Base-by-base conservation (phyloP, 2,329 filamentous ascomycete species). In the Sclerotinia subarctica region DNA sequence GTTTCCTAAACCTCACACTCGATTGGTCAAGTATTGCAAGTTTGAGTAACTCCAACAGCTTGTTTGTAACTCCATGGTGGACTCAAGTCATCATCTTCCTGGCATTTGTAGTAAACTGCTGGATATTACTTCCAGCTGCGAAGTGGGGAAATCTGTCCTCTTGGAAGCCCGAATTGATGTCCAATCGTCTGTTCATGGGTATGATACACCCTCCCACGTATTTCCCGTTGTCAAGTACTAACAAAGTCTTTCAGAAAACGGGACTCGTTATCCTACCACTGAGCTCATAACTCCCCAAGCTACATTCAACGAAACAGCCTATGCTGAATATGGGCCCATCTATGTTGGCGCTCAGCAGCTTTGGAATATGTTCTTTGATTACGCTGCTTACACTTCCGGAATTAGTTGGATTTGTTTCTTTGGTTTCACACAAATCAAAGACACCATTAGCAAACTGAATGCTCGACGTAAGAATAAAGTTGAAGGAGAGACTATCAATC, bases 21-120 rank as follows among this genome's bases (percentile, higher is more conserved):
- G 83, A 88, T 72, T 88, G 86, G 86, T 86, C 85, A 3, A 88
- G 85, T 70, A 82, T 88, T 64, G 81, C 82, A n/a, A 82, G 82
- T 69, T 69, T 76, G 35, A 71, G 70, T 42, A 67, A 72, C 35
- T 80, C 80, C 54, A 80, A 79, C 15, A 85, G 81, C 60, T 76
- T 85, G 64, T 83, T 88, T 70, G 78, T 86, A 46, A 84, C 83
- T 4, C 86, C 84, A 0, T 88, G 83, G 80, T 88, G 84, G 78
- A 87, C 85, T 0, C 85, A 87, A 46, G 82, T 86, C 24, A 79
- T 87, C 38, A 77, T 85, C 32, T 88, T 87, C 69, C 66, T 77
- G 15, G 85, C 84, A 0, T 88, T 85, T 71, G 84, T 80, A 1
- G 77, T 84, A 70, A 85, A 82, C 72, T 84, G 82, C 71, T 88